phyloP scores from a whole-genome alignment of 768 basidiomycete species.

The Mycena latifolia region DNA sequence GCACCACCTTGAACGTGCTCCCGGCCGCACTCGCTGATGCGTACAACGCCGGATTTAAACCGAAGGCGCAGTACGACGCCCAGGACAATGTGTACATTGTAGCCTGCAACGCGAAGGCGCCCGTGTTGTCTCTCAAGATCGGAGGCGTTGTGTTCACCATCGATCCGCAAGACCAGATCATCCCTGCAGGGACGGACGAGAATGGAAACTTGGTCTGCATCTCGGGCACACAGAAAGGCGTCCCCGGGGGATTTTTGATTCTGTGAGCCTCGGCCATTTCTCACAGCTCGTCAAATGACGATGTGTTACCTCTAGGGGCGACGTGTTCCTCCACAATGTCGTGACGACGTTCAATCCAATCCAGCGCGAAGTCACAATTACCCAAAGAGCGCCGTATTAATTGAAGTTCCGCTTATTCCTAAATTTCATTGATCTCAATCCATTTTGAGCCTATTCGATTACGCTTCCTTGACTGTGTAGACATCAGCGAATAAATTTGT shows the following conservation, averaged over 20 bases:
- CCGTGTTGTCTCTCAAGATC: slow-evolving; percentile 34
- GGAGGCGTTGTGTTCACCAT: slow-evolving; percentile 33
- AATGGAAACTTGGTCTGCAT: slow-evolving; percentile 30
- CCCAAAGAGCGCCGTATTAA: slow-evolving; percentile 36
- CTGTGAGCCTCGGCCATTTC: too few relatives aligned
- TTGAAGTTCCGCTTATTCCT: too few relatives aligned
- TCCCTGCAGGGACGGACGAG: slow-evolving; percentile 26
- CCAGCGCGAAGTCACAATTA: slow-evolving; percentile 29
- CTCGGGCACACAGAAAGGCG: slow-evolving; percentile 34
- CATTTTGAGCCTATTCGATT: too few relatives aligned
- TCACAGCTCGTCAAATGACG: too few relatives aligned
- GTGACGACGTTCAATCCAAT: slow-evolving; percentile 37
- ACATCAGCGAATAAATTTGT: too few relatives aligned
- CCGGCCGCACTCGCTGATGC: slow-evolving; percentile 34
- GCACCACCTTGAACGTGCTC: slow-evolving; percentile 36
- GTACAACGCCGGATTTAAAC: slow-evolving; percentile 29
- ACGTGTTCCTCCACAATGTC: too few relatives aligned
- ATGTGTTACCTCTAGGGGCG: slow-evolving; percentile 31
- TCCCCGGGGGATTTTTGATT: slow-evolving; percentile 14
- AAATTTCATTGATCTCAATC: too few relatives aligned
- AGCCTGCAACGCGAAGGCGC: slow-evolving; percentile 35
- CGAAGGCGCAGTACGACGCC: slow-evolving; percentile 26
- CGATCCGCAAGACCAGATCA: slow-evolving; percentile 32
- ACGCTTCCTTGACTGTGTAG: too few relatives aligned
- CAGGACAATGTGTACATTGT: slow-evolving; percentile 25